phyloP scores from a whole-genome alignment of 352 stramenopile species.

The Globisporangium middletonii region DNA sequence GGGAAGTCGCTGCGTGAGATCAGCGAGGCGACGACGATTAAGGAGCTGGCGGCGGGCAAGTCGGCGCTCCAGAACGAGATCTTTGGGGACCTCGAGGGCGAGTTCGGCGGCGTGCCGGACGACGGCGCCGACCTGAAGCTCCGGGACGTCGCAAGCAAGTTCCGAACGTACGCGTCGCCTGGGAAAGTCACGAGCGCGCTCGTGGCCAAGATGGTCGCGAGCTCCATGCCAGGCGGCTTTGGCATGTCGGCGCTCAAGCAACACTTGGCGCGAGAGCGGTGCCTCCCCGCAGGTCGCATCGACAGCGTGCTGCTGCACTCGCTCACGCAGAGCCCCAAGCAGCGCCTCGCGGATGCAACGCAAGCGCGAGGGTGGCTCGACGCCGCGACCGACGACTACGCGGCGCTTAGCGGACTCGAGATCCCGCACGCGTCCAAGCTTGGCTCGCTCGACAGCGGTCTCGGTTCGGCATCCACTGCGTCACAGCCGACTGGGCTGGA shows the following conservation, averaged over 20 bases:
- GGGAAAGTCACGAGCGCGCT: conserved; percentile 71
- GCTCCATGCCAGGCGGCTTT: conserved; percentile 84
- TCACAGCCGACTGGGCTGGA: too few relatives aligned
- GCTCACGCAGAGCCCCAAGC: conserved; percentile 62
- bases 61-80: conserved; percentile 88
- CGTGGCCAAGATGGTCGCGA: conserved; percentile 73
- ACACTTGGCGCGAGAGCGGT: conserved; percentile 66
- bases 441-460: conserved; percentile 24
- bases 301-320: conserved; percentile 78
- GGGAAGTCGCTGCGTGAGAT: conserved; percentile 68
- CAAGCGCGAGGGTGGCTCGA: conserved; percentile 80
- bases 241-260: conserved; percentile 65
- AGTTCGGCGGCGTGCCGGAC: conserved; percentile 77
- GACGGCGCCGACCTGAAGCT: conserved; percentile 78
- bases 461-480: too few relatives aligned
- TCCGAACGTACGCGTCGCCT: conserved; percentile 55
- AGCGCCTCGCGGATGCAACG: conserved; percentile 51
- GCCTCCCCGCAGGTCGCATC: conserved; percentile 58
- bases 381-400: conserved; percentile 71
- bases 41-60: conserved; percentile 75
- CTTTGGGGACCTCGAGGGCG: conserved; percentile 77
- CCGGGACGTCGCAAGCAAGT: conserved; percentile 58
- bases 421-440: conserved; percentile 49
- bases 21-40: conserved; percentile 57
- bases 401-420: conserved; percentile 42